Evolutionary conservation across 2,329 filamentous ascomycete species (phyloP).

Genomic region (Fusarium devonianum): DNA sequence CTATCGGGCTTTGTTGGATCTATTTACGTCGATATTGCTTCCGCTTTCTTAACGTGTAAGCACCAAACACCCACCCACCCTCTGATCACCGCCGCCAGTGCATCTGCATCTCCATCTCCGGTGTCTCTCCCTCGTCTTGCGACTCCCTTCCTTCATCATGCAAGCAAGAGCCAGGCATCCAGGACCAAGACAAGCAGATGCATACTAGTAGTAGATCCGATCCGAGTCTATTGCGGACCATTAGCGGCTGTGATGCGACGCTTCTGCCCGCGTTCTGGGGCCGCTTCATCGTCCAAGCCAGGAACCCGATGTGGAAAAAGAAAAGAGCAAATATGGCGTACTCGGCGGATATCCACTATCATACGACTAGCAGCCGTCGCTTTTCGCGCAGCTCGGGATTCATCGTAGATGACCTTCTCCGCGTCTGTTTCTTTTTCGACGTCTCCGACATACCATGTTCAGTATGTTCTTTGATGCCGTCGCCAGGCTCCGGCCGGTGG

Average conservation of each 20-base stretch:
- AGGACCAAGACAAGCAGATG: constrained; percentile 22
- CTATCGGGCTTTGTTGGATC: no score
- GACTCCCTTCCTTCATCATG: constrained; percentile 26
- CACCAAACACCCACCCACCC: no score
- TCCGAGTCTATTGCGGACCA: constrained; percentile 19
- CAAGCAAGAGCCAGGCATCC: constrained; percentile 19
- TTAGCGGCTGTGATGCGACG: constrained; percentile 10
- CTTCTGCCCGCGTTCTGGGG: background rate
- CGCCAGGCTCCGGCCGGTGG: constrained; percentile 10
- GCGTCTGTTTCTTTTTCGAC: background rate
- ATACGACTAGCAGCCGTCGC: constrained; percentile 22
- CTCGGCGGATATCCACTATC: constrained; percentile 24
- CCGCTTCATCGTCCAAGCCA: constrained; percentile 5
- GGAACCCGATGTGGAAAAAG: constrained; percentile 8
- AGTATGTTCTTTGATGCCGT: constrained; percentile 4
- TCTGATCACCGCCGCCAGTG: no score
- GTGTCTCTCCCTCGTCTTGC: no score
- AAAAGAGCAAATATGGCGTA: constrained; percentile 1
- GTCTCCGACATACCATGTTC: constrained; percentile 5
- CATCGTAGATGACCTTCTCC: constrained; percentile 15
- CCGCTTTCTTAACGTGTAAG: no score
- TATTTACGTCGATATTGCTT: no score
- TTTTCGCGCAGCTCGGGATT: constrained; percentile 7
- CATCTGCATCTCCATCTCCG: constrained; percentile 30
- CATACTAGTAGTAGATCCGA: no score